Percentiles rank a stretch among this genome's conserved stretches.
Conservation (phyloP, 2,329 filamentous ascomycete genomes). For the Rhinocladiella mackenziei region DNA sequence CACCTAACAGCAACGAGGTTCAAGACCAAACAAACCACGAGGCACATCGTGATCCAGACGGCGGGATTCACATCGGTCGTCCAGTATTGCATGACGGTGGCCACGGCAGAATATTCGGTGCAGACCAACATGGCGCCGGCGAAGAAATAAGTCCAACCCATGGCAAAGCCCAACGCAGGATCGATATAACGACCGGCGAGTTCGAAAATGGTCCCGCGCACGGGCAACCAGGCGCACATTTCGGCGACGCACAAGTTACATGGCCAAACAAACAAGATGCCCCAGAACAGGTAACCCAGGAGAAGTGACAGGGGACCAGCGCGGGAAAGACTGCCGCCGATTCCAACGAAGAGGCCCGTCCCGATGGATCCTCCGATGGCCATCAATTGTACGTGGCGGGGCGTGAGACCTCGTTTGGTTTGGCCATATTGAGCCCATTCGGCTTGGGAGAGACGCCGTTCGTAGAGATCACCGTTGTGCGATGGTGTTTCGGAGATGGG, state of each 20-base stretch:
- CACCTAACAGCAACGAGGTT: conserved; percentile 66
- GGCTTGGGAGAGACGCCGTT: conserved; percentile 17
- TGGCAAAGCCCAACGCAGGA: conserved; percentile 44
- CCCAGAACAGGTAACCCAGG: conserved; percentile 35
- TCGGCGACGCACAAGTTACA: conserved; percentile 41
- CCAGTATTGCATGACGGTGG: conserved; percentile 46
- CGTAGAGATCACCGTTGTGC: conserved; percentile 13
- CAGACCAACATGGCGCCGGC: conserved; percentile 44
- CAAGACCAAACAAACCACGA: conserved; percentile 48
- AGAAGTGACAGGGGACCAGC: conserved; percentile 37
- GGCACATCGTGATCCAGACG: conserved; percentile 42
- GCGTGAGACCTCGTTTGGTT: conserved; percentile 36
- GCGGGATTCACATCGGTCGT: conserved; percentile 40
- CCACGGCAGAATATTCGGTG: conserved; percentile 46
- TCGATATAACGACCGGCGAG: conserved; percentile 40
- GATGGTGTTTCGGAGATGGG: conserved; percentile 6
- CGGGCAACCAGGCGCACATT: conserved; percentile 41
- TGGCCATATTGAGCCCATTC: conserved; percentile 26
- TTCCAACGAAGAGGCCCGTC: conserved; percentile 37
- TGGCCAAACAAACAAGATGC: conserved; percentile 34
- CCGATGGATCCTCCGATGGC: conserved; percentile 40
- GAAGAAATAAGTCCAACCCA: conserved; percentile 48
- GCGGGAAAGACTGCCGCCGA: conserved; percentile 34
- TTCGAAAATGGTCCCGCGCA: conserved; percentile 39
- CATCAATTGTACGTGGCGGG: conserved; percentile 40